A percentile compares a stretch with the other conserved stretches of the same genome.
Conservation (phyloP, 495 filamentous ascomycete genomes). For the Talaromyces nanjingensis region DNA sequence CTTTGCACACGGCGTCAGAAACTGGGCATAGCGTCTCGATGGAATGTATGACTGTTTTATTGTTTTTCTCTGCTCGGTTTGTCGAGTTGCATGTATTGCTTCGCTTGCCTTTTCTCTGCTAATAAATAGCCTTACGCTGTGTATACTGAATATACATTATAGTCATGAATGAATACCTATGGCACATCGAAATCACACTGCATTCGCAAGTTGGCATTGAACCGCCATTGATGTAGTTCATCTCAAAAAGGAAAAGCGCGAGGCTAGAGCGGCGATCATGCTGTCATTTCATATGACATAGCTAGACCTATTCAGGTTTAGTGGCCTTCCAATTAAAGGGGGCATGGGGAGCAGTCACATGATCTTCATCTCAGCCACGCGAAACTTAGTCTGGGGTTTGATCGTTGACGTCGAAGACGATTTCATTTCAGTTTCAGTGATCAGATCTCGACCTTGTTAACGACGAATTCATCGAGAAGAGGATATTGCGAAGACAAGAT, state of each 20-base stretch:
- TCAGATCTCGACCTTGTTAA: neutral
- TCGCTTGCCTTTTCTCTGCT: neutral
- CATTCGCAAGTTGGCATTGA: too few species aligned
- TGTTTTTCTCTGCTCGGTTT: neutral
- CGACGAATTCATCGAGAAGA: neutral
- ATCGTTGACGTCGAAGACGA: neutral
- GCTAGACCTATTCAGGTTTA: neutral
- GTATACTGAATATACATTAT: neutral
- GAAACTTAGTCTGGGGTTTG: neutral
- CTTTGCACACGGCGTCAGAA: slow-evolving; percentile 12
- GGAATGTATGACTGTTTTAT: slow-evolving; percentile 1
- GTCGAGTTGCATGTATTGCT: neutral
- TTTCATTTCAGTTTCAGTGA: neutral
- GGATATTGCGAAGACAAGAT: neutral
- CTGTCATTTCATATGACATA: neutral
- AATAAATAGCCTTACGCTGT: neutral
- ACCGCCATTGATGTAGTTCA: too few species aligned
- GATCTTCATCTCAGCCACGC: slow-evolving; percentile 6
- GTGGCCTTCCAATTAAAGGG: neutral
- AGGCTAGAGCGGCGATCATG: neutral
- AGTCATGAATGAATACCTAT: neutral
- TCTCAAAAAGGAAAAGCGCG: neutral
- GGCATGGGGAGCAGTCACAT: neutral
- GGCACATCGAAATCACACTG: too few species aligned
- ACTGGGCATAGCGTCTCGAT: slow-evolving; percentile 10